Conservation (phyloP, 257 asterid species). For the Nicotiana otophora region DNA sequence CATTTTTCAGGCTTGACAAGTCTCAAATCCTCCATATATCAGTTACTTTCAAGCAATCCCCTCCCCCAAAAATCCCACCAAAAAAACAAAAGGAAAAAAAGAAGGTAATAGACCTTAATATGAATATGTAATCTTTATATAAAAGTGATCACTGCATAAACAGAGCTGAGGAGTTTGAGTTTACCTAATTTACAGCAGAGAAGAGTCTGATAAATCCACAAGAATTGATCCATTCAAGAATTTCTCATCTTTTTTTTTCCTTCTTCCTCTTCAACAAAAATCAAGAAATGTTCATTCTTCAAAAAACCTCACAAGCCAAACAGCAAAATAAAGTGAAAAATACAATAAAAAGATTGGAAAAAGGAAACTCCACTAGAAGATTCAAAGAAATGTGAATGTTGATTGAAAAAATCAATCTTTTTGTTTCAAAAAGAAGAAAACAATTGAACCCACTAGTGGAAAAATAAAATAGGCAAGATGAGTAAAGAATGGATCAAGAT, state of each 20-base stretch:
- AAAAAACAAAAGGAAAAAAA: background rate
- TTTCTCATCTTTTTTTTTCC: background rate
- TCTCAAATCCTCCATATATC: background rate
- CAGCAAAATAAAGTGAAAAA: background rate
- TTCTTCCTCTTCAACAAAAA: background rate
- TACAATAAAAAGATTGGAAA: background rate
- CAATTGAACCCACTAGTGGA: background rate
- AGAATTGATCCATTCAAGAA: background rate
- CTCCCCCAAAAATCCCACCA: too few relatives aligned
- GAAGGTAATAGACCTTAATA: background rate
- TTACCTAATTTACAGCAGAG: background rate
- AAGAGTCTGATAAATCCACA: background rate
- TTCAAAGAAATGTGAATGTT: background rate
- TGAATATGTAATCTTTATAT: background rate
- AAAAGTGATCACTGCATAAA: background rate
- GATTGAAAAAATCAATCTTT: background rate
- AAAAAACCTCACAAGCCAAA: background rate
- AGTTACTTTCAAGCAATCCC: background rate
- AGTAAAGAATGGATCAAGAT: background rate
- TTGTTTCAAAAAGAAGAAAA: background rate
- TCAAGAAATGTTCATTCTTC: background rate
- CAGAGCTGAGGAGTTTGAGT: background rate
- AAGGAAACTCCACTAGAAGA: background rate
- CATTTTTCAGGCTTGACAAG: background rate
- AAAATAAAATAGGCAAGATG: background rate